These are phyloP conservation scores for Ganoderma meredithae DNA, from an alignment of 1,284 basidiomycete species.

Conservation along the genomic window DNA sequence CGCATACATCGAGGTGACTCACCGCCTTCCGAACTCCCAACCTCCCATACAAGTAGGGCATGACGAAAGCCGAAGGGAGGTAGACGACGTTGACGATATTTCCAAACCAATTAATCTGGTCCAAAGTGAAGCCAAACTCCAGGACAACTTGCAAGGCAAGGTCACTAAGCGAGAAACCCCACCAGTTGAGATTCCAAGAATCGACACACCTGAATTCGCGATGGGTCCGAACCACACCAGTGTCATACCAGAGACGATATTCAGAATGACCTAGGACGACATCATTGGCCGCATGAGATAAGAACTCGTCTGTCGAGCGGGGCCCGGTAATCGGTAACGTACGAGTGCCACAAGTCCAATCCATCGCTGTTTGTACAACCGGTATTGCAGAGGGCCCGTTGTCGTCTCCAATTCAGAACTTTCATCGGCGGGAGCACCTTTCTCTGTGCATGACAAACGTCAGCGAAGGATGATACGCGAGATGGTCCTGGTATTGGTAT, in stretches of 20 bases:
- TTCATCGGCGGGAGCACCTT: conserved; percentile 8
- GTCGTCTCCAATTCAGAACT: not conserved
- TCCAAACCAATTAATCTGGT: conserved; percentile 80
- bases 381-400: conserved; percentile 46
- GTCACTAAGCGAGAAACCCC: not conserved
- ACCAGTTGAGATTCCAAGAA: not conserved
- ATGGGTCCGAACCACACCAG: conserved; percentile 84
- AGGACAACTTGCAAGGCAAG: conserved; percentile 50
- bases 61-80: conserved; percentile 63
- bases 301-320: not conserved
- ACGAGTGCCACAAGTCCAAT: conserved; percentile 69
- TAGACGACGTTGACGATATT: conserved; percentile 70
- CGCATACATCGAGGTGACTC: conserved; percentile 33
- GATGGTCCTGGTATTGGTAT: not conserved
- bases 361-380: conserved; percentile 73
- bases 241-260: conserved; percentile 66
- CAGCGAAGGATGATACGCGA: not conserved
- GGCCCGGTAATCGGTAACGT: conserved; percentile 29
- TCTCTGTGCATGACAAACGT: conserved; percentile 1
- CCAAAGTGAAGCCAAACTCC: conserved; percentile 68
- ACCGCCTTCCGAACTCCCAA: conserved; percentile 70
- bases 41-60: conserved; percentile 62
- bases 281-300: not conserved
- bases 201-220: conserved; percentile 61
- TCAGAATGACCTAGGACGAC: conserved; percentile 59